Evolutionary conservation across 495 filamentous ascomycete species (phyloP), one percentile per base, ranked within the genome.

Genomic region (Neurospora tetrasperma): DNA sequence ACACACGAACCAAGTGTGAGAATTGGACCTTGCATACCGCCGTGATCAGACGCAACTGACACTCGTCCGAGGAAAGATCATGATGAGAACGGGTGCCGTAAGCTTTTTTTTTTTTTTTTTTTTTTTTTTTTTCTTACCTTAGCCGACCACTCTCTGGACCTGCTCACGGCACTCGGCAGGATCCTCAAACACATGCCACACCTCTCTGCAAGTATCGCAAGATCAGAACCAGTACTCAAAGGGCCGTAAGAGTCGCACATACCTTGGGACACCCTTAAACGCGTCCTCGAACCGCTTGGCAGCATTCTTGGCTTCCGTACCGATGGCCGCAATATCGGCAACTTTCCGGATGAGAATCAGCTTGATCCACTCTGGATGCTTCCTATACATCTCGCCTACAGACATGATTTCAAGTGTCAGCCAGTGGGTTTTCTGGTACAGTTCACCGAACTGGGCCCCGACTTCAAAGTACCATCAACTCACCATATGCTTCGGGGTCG

Each of bases 401-500:
- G 4, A 35, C 18, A 40, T 27, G 41, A 78, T 23, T 78, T 73
- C 46, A 70, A 68, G n/a, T 23, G 41, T 35, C 9, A 44, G 43
- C 41, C 38, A n/a, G 9, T 18, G 14, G 20, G 20, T 31, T n/a
- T n/a, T 16, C 20, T 6, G 12, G 10, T 31, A 71, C 23, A 18
- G 11, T 3, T 31, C 20, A 39, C 35, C 43, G 16, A 1, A 9
- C 20, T n/a, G 20, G 16, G 20, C 27, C 43, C 7, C 27, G 9
- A 44, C 2, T 14, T 14, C 8, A 41, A n/a, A 12, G 42, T 40
- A 14, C 27, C 46, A 14, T 54, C 48, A 41, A 87, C 78, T 92
- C 88, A 40, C 90, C 95, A 78, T 98, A 98, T 0, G 93, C 89
- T 80, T 98, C 95, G 0, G 95, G 94, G 77, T 98, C 95, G 38